A percentile compares a stretch with the other conserved stretches of the same genome.
phyloP scores from a whole-genome alignment of 768 basidiomycete genomes.

The Serpula lacrymans region DNA sequence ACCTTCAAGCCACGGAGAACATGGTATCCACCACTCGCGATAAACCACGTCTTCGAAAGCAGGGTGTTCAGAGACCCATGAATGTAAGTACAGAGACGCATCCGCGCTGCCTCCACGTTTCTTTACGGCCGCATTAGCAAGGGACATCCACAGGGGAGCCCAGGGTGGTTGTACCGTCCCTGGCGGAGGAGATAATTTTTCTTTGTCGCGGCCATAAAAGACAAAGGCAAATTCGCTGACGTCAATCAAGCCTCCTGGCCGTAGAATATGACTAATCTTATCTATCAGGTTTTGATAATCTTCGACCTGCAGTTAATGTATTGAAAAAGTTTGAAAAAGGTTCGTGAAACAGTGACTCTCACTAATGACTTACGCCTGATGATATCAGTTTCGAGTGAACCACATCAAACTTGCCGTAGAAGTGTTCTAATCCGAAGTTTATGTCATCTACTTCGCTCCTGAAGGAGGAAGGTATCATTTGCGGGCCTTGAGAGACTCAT shows the following conservation, averaged over 20 bases:
- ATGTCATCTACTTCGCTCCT: slow-evolving; percentile 85
- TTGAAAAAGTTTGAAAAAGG: slow-evolving; percentile 13
- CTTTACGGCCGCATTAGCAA: slow-evolving; percentile 49
- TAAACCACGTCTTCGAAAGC: slow-evolving; percentile 58
- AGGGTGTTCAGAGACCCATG: slow-evolving; percentile 53
- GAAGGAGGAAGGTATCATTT: slow-evolving; percentile 8
- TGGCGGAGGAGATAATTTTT: slow-evolving; percentile 39
- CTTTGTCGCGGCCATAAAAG: slow-evolving; percentile 52
- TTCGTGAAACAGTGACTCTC: slow-evolving; percentile 5
- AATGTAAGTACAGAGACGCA: slow-evolving; percentile 52
- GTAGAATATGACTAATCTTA: slow-evolving; percentile 62
- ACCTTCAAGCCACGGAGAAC: slow-evolving; percentile 45
- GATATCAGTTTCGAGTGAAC: slow-evolving; percentile 71
- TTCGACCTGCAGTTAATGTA: slow-evolving; percentile 47
- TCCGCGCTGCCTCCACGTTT: slow-evolving; percentile 60
- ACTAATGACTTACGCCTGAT: slow-evolving; percentile 56
- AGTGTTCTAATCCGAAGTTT: slow-evolving; percentile 81
- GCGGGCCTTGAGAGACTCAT: slow-evolving; percentile 1
- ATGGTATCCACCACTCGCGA: slow-evolving; percentile 61
- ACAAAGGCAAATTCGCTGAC: slow-evolving; percentile 68
- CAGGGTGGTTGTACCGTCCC: slow-evolving; percentile 49
- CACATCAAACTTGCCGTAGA: slow-evolving; percentile 73
- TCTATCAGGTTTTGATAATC: slow-evolving; percentile 63
- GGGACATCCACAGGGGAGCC: slow-evolving; percentile 61
- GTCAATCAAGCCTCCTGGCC: slow-evolving; percentile 67